These are phyloP conservation scores for Brettanomyces custersianus DNA, from an alignment of 805 yeast genomes.

Conservation along the genomic window DNA sequence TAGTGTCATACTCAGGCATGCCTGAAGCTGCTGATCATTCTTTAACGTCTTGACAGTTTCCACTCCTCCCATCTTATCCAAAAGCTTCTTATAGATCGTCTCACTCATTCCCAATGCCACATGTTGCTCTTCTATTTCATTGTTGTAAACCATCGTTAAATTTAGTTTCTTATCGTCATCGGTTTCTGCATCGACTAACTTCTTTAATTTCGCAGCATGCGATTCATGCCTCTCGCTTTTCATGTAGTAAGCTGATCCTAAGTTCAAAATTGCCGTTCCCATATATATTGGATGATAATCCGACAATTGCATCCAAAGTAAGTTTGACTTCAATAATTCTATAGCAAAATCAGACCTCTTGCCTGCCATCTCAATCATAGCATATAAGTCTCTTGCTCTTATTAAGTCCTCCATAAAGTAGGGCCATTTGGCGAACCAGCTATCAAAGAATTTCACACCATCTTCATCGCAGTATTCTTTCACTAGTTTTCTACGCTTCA, in stretches of 20 bases:
- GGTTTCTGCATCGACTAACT: constrained; percentile 2
- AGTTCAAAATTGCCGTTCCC: constrained; percentile 18
- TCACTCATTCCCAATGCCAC: constrained; percentile 12
- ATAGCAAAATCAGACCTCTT: constrained; percentile 14
- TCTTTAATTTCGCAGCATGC: constrained; percentile 3
- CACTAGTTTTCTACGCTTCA: constrained; percentile 12
- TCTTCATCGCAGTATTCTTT: constrained; percentile 11
- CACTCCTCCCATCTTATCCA: constrained; percentile 6
- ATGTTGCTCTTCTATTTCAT: constrained; percentile 6
- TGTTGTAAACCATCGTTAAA: constrained; percentile 8
- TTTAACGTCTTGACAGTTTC: constrained; percentile 1
- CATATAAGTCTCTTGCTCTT: constrained; percentile 65
- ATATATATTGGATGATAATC: constrained; percentile 10
- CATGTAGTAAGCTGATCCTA: constrained; percentile 21
- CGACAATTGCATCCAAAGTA: constrained; percentile 18
- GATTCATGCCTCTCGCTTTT: constrained; percentile 13
- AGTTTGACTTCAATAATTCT: constrained; percentile 19
- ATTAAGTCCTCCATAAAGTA: constrained; percentile 73
- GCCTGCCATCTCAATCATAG: constrained; percentile 58
- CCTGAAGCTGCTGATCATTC: constrained; percentile 5
- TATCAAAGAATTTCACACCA: constrained; percentile 13
- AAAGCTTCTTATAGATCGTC: constrained; percentile 13
- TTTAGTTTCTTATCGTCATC: constrained; percentile 6
- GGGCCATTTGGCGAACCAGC: constrained; percentile 37
- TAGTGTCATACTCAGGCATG: constrained; percentile 57